Percentiles rank a stretch among this genome's conserved stretches.
These are phyloP conservation scores for Mortierella alpina DNA, from an alignment of 192 early-diverging fungal species.

Conservation along the genomic window DNA sequence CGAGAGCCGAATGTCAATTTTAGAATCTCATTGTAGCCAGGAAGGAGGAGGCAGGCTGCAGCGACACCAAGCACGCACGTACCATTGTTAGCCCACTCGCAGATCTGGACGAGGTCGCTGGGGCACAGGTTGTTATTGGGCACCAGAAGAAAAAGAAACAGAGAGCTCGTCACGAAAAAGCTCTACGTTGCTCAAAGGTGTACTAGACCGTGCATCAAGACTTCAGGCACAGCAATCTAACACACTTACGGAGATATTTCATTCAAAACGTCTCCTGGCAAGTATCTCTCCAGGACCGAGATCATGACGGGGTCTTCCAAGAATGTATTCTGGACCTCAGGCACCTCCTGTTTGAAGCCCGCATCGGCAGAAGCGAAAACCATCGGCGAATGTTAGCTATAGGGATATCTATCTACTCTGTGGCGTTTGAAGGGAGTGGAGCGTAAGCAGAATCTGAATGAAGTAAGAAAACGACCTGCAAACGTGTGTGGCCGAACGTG, in stretches of 20 bases:
- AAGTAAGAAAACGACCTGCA: not conserved
- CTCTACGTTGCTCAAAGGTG: not conserved
- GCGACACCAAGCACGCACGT: not conserved
- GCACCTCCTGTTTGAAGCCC: conserved; percentile 50
- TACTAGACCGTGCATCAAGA: too few relatives aligned
- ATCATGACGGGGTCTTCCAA: conserved; percentile 61
- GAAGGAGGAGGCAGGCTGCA: not conserved
- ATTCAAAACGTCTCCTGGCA: conserved; percentile 54
- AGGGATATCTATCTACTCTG: not conserved
- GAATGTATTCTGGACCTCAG: conserved; percentile 30
- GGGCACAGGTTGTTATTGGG: not conserved
- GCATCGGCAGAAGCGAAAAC: conserved; percentile 41
- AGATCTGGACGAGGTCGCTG: conserved; percentile 45
- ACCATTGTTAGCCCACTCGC: conserved; percentile 51
- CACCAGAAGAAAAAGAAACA: not conserved
- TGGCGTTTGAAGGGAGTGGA: not conserved
- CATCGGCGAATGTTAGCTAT: conserved; percentile 12
- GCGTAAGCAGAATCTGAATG: not conserved
- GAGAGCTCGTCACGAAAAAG: not conserved
- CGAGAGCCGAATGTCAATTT: not conserved
- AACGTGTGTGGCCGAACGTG: too few relatives aligned
- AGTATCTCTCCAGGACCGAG: conserved; percentile 58
- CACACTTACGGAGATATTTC: conserved; percentile 61
- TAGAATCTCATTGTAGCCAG: not conserved
- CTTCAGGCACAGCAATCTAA: not conserved